Percentiles rank a stretch among this genome's conserved stretches.
Conservation (phyloP, 1,139 yeast species). For the Pneumocystis canis region DNA sequence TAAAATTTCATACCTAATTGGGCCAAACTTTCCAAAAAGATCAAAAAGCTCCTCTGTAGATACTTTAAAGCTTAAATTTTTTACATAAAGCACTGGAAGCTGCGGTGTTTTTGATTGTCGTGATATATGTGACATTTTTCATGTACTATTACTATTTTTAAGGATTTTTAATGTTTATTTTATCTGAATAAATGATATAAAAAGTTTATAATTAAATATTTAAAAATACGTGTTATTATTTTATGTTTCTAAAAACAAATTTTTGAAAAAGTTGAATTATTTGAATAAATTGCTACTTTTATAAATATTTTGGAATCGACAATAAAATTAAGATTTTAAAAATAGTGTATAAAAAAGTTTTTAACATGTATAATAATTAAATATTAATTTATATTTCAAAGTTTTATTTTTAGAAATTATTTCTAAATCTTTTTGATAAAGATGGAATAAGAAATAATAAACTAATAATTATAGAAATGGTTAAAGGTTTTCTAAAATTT, state of each 20-base stretch:
- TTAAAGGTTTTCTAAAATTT: neutral
- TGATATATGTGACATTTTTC: neutral
- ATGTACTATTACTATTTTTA: neutral
- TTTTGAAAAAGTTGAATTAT: too few species aligned
- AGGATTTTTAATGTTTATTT: neutral
- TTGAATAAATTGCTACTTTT: too few species aligned
- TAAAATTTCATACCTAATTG: constrained; percentile 22
- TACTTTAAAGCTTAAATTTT: constrained; percentile 44
- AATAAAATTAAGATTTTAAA: neutral
- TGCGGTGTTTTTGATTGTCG: neutral
- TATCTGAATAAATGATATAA: neutral
- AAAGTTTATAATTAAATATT: neutral
- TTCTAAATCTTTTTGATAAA: neutral
- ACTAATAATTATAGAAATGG: neutral
- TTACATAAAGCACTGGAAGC: constrained; percentile 31
- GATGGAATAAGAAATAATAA: neutral
- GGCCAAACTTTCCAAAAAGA: constrained; percentile 44
- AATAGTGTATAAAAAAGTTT: neutral
- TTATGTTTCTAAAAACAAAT: too few species aligned
- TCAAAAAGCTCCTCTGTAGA: constrained; percentile 37
- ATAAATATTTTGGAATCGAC: neutral
- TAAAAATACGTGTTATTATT: neutral
- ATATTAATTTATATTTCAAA: neutral
- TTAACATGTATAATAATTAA: neutral
- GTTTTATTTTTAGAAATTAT: neutral